Conservation (phyloP, 208 protist species). For the Leishmania aethiopica region DNA sequence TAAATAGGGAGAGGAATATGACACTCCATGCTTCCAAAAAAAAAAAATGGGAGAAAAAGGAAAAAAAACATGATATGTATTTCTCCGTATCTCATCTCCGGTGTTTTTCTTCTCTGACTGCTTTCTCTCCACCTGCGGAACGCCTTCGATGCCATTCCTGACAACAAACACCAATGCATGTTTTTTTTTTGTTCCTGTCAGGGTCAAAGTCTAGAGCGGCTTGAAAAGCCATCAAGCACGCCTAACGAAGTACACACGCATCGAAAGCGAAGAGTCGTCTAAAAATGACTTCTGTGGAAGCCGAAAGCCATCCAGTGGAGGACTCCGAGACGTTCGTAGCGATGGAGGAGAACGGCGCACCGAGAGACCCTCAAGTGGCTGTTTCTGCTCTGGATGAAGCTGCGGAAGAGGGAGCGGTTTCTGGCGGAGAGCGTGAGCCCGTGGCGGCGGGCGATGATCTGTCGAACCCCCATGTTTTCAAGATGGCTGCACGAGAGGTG, state of each 20-base stretch:
- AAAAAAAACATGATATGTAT: background rate
- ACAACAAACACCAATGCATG: background rate
- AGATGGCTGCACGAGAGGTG: constrained; percentile 42
- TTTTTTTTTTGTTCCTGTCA: background rate
- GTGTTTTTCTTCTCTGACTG: background rate
- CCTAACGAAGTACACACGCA: background rate
- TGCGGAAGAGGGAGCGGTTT: constrained; percentile 5
- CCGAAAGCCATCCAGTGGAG: constrained; percentile 10
- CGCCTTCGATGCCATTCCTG: background rate
- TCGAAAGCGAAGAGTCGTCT: background rate
- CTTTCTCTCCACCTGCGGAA: background rate
- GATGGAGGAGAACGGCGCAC: constrained; percentile 8
- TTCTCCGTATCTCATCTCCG: background rate
- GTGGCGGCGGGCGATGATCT: constrained; percentile 12
- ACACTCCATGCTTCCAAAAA: background rate
- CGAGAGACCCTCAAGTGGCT: background rate
- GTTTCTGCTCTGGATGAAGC: background rate
- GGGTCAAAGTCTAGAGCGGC: background rate
- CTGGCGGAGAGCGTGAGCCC: background rate
- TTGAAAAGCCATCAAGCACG: background rate
- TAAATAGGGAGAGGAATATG: background rate
- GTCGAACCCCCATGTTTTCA: constrained; percentile 33
- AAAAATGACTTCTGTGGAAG: constrained; percentile 19
- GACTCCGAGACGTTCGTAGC: background rate
- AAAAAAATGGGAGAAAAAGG: background rate